Conservation (phyloP, 1,139 yeast genomes). For the Pichia sp. region DNA sequence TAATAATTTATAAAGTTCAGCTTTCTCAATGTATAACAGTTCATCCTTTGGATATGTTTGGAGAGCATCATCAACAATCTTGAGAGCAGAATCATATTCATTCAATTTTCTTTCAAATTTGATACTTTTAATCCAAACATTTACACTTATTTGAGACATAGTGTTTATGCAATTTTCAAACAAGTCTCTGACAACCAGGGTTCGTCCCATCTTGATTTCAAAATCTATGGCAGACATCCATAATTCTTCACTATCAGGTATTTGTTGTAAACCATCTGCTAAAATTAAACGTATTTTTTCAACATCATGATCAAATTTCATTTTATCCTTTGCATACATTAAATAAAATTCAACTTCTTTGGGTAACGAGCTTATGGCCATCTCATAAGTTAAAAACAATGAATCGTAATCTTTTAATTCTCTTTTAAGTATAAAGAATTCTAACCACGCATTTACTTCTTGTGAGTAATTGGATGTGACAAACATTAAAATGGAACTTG, state of each 20-base stretch:
- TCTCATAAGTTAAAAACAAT: constrained; percentile 50
- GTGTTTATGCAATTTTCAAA: constrained; percentile 41
- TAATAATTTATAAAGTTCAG: constrained; percentile 45
- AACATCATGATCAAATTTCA: constrained; percentile 47
- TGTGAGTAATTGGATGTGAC: constrained; percentile 49
- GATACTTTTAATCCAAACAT: constrained; percentile 66
- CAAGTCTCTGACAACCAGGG: constrained; percentile 41
- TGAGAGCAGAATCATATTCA: constrained; percentile 38
- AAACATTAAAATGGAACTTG: constrained; percentile 47
- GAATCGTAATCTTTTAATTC: constrained; percentile 11
- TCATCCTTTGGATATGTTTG: constrained; percentile 43
- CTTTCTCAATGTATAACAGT: constrained; percentile 57
- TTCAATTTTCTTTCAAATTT: constrained; percentile 48
- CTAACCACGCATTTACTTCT: constrained; percentile 55
- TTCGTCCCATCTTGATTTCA: constrained; percentile 47
- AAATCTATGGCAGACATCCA: constrained; percentile 74
- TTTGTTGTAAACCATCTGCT: constrained; percentile 41
- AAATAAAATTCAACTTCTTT: constrained; percentile 51
- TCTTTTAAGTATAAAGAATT: constrained; percentile 48
- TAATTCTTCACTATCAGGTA: constrained; percentile 50
- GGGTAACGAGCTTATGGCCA: constrained; percentile 50
- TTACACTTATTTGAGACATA: constrained; percentile 36
- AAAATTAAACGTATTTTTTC: constrained; percentile 55
- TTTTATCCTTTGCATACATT: constrained; percentile 71
- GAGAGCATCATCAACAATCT: constrained; percentile 45